These are phyloP conservation scores for Sicyos edulis DNA, from an alignment of 306 rosid species.

Conservation along the genomic window DNA sequence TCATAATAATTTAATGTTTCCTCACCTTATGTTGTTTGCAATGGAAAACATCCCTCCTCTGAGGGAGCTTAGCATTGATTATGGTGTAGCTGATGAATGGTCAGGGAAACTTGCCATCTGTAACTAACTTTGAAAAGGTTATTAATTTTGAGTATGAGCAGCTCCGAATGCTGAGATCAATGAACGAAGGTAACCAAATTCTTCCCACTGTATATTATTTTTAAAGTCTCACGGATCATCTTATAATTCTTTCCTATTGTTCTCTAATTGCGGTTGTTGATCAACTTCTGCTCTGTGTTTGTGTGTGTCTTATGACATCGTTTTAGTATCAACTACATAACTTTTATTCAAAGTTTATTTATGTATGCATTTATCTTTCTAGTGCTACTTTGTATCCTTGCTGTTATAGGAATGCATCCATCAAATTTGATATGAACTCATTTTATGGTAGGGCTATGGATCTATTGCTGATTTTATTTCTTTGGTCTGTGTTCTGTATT, in stretches of 20 bases:
- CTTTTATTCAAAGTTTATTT: neutral
- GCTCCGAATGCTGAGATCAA: slow-evolving; percentile 30
- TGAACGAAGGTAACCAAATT: slow-evolving; percentile 13
- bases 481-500: neutral
- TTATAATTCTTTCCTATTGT: neutral
- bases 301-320: neutral
- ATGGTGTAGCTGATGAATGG: slow-evolving; percentile 76
- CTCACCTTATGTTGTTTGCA: slow-evolving; percentile 88
- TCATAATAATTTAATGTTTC: slow-evolving; percentile 84
- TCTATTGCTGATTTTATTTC: neutral
- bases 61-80: slow-evolving; percentile 97
- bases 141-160: slow-evolving; percentile 31
- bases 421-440: neutral
- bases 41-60: slow-evolving; percentile 94
- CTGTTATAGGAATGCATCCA: neutral
- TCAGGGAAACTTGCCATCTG: slow-evolving; percentile 65
- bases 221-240: neutral
- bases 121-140: slow-evolving; percentile 44
- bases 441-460: slow-evolving; percentile 10
- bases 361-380: neutral
- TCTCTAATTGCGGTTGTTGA: neutral
- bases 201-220: neutral
- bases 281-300: neutral
- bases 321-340: neutral
- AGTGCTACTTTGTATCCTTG: neutral